These are phyloP conservation scores for Gilbertella persicaria DNA, from an alignment of 371 early-diverging fungal species.

Conservation along the genomic window DNA sequence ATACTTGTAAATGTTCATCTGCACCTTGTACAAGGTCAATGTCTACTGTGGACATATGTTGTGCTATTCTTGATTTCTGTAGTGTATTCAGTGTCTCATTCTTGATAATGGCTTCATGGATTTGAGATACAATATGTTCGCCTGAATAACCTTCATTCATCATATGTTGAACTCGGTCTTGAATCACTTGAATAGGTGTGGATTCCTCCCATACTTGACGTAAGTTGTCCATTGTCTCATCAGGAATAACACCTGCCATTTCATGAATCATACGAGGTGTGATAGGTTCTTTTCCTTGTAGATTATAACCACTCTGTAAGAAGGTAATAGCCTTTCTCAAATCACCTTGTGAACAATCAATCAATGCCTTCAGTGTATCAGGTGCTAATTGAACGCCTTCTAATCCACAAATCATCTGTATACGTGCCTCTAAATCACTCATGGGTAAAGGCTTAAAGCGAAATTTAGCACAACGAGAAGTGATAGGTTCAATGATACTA, in stretches of 20 bases:
- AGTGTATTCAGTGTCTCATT: conserved; percentile 61
- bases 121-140: conserved; percentile 71
- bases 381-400: conserved; percentile 66
- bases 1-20: conserved; percentile 86
- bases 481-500: conserved; percentile 94
- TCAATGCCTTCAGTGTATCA: conserved; percentile 75
- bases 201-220: conserved; percentile 49
- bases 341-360: conserved; percentile 86
- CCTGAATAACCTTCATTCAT: conserved; percentile 79
- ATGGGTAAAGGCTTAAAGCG: conserved; percentile 84
- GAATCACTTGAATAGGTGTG: conserved; percentile 42
- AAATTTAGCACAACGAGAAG: conserved; percentile 96
- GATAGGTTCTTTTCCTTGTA: conserved; percentile 56
- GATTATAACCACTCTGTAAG: conserved; percentile 82
- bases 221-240: conserved; percentile 56
- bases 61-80: conserved; percentile 72
- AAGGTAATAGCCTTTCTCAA: conserved; percentile 91
- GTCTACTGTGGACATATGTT: conserved; percentile 68
- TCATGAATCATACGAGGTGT: conserved; percentile 66
- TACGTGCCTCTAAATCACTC: conserved; percentile 52
- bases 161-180: conserved; percentile 50
- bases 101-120: conserved; percentile 54
- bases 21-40: conserved; percentile 82
- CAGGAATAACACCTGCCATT: conserved; percentile 80
- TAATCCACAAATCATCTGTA: conserved; percentile 64